Base-by-base conservation (phyloP, 1,284 basidiomycete species). In the Meripilus lineatus region DNA sequence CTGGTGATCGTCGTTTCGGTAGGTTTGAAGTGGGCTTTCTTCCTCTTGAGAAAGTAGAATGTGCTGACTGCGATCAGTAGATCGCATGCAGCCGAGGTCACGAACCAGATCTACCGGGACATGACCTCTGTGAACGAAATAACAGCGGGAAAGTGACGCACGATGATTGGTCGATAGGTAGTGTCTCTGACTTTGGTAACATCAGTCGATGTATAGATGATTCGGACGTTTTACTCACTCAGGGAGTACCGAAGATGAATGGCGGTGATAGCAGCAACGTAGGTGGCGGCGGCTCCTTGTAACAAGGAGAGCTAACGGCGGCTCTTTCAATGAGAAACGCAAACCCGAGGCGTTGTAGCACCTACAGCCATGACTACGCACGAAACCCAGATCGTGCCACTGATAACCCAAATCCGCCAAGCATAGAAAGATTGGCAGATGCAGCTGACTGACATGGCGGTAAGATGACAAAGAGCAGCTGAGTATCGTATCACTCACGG, bases 341-440 rank as follows among this genome's bases (percentile, higher is more conserved):
- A n/a, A n/a, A n/a, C n/a, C n/a, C n/a, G n/a, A n/a, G n/a, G 35
- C 24, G 23, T 32, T 37, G 5, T 22, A 25, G 23, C 2, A 45
- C 43, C 10, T 33, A 45, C 44, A 2, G 26, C 36, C 13, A 38
- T 46, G n/a, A 50, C 40, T 20, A 46, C 11, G 14, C 43, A 30
- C 5, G 39, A 22, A n/a, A 46, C 7, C 23, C 26, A 43, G 14
- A 18, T 35, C 11, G 32, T 41, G 7, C 15, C n/a, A 20, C 49
- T 47, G 8, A 50, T 35, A 15, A 48, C 26, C 18, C 33, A 45
- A 26, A 50, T 50, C 17, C 49, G 35, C 49, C 49, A 50, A 0
- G 49, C 49, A 28, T 48, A 50, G 40, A 50, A 50, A 11, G 38
- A 32, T 20, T 50, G 49, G 6, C 35, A 35, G 2, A 48, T 36